Percentiles rank a stretch among this genome's conserved stretches.
Evolutionary conservation across 371 early-diverging fungal species (phyloP).

Genomic region (Mortierella polycephala): DNA sequence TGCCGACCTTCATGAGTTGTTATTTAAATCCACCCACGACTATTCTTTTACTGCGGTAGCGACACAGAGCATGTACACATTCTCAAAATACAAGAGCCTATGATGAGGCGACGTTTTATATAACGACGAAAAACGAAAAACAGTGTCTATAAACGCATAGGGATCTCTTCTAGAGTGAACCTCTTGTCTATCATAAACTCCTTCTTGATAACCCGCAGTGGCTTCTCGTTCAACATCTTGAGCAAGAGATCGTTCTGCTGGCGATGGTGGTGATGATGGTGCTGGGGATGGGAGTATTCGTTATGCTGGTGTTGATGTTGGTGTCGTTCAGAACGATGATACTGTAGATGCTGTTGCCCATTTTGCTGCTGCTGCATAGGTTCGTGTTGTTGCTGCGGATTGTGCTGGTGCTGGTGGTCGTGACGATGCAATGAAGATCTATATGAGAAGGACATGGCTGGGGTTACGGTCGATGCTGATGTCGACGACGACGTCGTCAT

Average conservation of each 20-base stretch:
- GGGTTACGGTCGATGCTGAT: background rate
- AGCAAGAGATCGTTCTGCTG: background rate
- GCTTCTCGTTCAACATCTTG: slow-evolving; percentile 13
- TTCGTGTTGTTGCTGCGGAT: no score
- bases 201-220: slow-evolving; percentile 22
- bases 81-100: no score
- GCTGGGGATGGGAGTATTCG: background rate
- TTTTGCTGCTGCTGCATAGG: background rate
- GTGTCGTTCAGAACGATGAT: slow-evolving; percentile 1
- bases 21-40: no score
- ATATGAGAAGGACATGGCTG: no score
- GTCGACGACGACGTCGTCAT: background rate
- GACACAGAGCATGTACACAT: no score
- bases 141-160: slow-evolving; percentile 26
- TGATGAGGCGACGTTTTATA: no score
- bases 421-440: no score
- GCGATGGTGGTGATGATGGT: slow-evolving; percentile 3
- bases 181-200: slow-evolving; percentile 40
- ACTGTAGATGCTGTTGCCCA: slow-evolving; percentile 2
- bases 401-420: no score
- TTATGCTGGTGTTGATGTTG: slow-evolving; percentile 1
- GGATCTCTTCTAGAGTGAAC: slow-evolving; percentile 46
- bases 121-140: background rate
- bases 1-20: no score
- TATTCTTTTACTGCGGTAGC: no score